phyloP scores from a whole-genome alignment of 371 early-diverging fungal genomes.

The Mucor piriformis region DNA sequence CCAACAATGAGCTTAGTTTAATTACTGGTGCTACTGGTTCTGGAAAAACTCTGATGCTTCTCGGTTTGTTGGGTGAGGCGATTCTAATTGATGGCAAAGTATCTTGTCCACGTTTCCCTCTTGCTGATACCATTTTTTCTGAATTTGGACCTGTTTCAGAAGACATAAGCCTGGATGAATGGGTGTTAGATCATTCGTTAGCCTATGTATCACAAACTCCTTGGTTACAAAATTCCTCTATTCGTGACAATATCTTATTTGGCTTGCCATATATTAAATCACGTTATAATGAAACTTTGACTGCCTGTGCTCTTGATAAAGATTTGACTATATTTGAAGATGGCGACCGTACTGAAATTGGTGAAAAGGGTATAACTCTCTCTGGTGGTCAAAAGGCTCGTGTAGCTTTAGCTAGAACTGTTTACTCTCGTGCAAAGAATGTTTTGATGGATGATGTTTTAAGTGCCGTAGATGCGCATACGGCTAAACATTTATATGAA shows the following conservation, averaged over 20 bases:
- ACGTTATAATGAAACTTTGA: conserved; percentile 64
- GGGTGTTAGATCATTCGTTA: conserved; percentile 42
- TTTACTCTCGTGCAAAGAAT: conserved; percentile 70
- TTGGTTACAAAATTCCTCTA: conserved; percentile 82
- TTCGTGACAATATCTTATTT: conserved; percentile 84
- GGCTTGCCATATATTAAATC: conserved; percentile 70
- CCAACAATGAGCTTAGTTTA: conserved; percentile 69
- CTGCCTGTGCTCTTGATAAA: conserved; percentile 71
- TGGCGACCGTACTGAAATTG: conserved; percentile 89
- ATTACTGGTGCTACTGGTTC: conserved; percentile 81
- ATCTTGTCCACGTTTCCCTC: conserved; percentile 45
- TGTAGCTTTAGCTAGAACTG: conserved; percentile 77
- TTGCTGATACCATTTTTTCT: conserved; percentile 45
- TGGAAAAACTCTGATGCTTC: conserved; percentile 79
- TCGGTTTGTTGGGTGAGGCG: conserved; percentile 64
- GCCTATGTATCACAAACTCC: conserved; percentile 84
- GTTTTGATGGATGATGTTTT: conserved; percentile 82
- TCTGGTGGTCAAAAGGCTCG: conserved; percentile 88
- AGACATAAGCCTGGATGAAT: conserved; percentile 41
- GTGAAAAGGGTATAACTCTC: conserved; percentile 86
- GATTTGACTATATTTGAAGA: conserved; percentile 81
- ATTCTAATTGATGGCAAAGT: conserved; percentile 46
- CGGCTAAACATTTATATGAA: conserved; percentile 78
- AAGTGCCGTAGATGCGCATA: conserved; percentile 85
- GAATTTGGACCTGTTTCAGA: conserved; percentile 40